phyloP scores from a whole-genome alignment of 805 yeast species.

The Clavispora santaluciae region DNA sequence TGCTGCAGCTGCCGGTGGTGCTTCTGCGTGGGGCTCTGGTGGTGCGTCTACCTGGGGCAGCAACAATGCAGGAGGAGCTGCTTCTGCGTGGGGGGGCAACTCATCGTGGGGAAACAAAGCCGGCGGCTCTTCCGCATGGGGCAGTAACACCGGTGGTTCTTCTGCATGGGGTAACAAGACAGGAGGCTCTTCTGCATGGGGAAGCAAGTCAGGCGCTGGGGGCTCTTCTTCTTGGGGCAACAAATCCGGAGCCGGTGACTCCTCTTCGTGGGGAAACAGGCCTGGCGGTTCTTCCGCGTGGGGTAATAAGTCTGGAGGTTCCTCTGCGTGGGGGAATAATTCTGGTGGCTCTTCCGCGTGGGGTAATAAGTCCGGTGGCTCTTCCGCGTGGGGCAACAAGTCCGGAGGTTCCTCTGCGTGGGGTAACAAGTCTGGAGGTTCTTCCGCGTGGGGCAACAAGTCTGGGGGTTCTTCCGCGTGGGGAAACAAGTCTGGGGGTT shows the following conservation, averaged over 20 bases:
- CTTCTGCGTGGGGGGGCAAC: constrained; percentile 42
- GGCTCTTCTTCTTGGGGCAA: constrained; percentile 14
- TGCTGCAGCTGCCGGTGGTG: constrained; percentile 20
- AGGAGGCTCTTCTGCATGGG: constrained; percentile 21
- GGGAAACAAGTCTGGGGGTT: constrained; percentile 15
- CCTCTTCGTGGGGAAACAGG: constrained; percentile 26
- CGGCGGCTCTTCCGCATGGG: constrained; percentile 18
- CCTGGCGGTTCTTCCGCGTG: constrained; percentile 6
- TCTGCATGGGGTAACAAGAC: constrained; percentile 15
- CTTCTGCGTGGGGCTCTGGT: constrained; percentile 25
- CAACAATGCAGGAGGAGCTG: constrained; percentile 24
- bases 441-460: constrained; percentile 16
- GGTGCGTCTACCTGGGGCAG: constrained; percentile 24
- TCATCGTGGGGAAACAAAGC: constrained; percentile 20
- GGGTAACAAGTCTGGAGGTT: constrained; percentile 17
- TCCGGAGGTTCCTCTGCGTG: constrained; percentile 19
- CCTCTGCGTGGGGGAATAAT: constrained; percentile 19
- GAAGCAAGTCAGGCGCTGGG: constrained; percentile 9
- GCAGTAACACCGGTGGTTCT: constrained; percentile 11
- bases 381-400: constrained; percentile 11
- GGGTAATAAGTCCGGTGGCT: constrained; percentile 8
- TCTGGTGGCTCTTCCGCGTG: constrained; percentile 13
- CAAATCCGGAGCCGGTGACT: constrained; percentile 21
- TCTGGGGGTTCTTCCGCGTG: constrained; percentile 14
- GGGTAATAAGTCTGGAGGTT: constrained; percentile 8